Base-by-base conservation (phyloP, 495 filamentous ascomycete genomes). In the Aspergillus biplanus region DNA sequence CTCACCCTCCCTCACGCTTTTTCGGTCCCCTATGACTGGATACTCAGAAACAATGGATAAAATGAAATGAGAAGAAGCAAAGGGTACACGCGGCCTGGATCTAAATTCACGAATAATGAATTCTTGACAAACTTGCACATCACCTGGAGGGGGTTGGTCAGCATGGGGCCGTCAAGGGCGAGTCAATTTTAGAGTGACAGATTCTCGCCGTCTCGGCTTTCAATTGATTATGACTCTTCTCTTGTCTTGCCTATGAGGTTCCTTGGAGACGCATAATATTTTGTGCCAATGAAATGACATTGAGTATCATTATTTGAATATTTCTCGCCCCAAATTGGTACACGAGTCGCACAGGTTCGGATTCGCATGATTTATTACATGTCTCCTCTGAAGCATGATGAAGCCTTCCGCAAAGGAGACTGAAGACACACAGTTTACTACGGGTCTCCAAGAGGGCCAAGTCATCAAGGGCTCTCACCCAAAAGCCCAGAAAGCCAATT, bases 51-150 rank as follows among this genome's bases (percentile, higher is more conserved):
- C 11, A 50, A 49, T 49, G 47, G 16, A 18, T 50, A 18, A 31
- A 50, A 21, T 27, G 21, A 11, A 50, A 50, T 18, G 6, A 31
- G 47, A 50, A 31, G 21, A 31, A 50, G n/a, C 7, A 57, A 46
- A 44, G 37, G 34, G 16, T 57, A 18, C 44, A 27, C 31, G 35
- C 55, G 37, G 35, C 35, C 55, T 39, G 34, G 55, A 18, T 57
- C 7, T 57, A 18, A 57, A 21, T 2, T 50, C 39, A 44, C 39
- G n/a, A 8, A 44, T 18, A 50, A 57, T 46, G 9, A 57, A 57
- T 57, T 46, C n/a, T 31, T 27, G 31, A 42, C 35, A 31, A 15
- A 44, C 55, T 57, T 57, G 55, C 15, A 57, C 44, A 31, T 16
- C 32, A 27, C 11, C 8, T 57, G 42, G 12, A 44, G 6, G 9